Percentiles rank a stretch among this genome's conserved stretches.
phyloP scores from a whole-genome alignment of 75 land plant genomes.

The Picea sitchensis region DNA sequence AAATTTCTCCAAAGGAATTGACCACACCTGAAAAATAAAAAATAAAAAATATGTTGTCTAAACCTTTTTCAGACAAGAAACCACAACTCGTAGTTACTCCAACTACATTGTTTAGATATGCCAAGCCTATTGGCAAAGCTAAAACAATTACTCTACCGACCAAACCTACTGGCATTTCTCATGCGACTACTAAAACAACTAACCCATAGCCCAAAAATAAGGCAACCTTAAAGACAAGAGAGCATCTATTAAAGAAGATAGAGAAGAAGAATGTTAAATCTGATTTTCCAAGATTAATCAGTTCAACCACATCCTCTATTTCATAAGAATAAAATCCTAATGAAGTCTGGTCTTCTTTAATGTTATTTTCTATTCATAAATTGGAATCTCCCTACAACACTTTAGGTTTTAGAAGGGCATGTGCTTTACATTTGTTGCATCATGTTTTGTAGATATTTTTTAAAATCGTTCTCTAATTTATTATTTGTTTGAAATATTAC shows the following conservation, averaged over 20 bases:
- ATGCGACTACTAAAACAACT: not conserved
- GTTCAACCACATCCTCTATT: not conserved
- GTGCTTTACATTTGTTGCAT: too few relatives aligned
- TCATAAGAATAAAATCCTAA: not conserved
- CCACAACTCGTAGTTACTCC: not conserved
- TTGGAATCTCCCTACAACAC: too few relatives aligned
- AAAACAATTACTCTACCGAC: not conserved
- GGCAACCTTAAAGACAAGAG: not conserved
- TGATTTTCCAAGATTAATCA: not conserved
- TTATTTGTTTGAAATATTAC: too few relatives aligned
- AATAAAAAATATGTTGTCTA: not conserved
- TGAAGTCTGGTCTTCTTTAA: not conserved
- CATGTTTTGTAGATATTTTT: too few relatives aligned
- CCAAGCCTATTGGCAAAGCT: not conserved
- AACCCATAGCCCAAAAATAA: not conserved
- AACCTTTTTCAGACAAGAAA: not conserved
- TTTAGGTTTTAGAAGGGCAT: too few relatives aligned
- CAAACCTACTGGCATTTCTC: not conserved
- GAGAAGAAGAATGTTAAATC: not conserved
- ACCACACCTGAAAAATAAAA: not conserved
- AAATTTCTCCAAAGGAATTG: constrained; percentile 2
- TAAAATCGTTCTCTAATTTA: too few relatives aligned
- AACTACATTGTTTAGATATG: too few relatives aligned
- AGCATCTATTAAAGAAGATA: not conserved
- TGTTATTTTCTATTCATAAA: too few relatives aligned